These are phyloP conservation scores for Suhomyces vadensis DNA, from an alignment of 805 yeast genomes.

Conservation along the genomic window DNA sequence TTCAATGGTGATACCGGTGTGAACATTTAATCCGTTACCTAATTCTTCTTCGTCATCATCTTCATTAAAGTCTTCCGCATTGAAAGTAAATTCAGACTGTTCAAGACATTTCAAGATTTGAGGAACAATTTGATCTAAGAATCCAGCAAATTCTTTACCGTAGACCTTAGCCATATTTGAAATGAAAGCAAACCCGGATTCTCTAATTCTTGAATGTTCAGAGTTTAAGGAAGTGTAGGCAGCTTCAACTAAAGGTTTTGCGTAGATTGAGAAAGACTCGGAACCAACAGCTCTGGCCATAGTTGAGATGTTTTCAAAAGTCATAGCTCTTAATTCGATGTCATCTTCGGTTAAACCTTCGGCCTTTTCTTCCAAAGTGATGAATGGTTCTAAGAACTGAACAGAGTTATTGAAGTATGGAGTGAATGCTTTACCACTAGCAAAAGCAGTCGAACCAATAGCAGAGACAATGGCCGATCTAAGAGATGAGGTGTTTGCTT, in stretches of 20 bases:
- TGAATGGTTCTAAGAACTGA: constrained; percentile 77
- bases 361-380: constrained; percentile 62
- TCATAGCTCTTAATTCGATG: constrained; percentile 85
- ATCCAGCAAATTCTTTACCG: constrained; percentile 85
- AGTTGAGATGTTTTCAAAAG: constrained; percentile 90
- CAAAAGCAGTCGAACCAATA: constrained; percentile 95
- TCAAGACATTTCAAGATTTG: constrained; percentile 79
- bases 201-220: constrained; percentile 83
- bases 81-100: constrained; percentile 80
- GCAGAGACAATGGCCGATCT: constrained; percentile 87
- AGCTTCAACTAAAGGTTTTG: constrained; percentile 85
- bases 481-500: constrained; percentile 71
- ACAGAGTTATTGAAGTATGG: constrained; percentile 87
- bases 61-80: constrained; percentile 55
- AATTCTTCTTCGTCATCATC: constrained; percentile 62
- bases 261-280: constrained; percentile 79
- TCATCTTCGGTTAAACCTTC: constrained; percentile 87
- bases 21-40: constrained; percentile 76
- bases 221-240: constrained; percentile 78
- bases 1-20: constrained; percentile 93
- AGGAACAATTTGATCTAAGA: constrained; percentile 80
- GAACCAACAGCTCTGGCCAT: constrained; percentile 97
- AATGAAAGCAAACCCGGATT: constrained; percentile 90
- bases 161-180: constrained; percentile 94
- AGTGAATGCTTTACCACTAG: constrained; percentile 82